These are phyloP conservation scores for Gryganskiella cystojenkinii DNA, from an alignment of 192 early-diverging fungal genomes.

Conservation along the genomic window DNA sequence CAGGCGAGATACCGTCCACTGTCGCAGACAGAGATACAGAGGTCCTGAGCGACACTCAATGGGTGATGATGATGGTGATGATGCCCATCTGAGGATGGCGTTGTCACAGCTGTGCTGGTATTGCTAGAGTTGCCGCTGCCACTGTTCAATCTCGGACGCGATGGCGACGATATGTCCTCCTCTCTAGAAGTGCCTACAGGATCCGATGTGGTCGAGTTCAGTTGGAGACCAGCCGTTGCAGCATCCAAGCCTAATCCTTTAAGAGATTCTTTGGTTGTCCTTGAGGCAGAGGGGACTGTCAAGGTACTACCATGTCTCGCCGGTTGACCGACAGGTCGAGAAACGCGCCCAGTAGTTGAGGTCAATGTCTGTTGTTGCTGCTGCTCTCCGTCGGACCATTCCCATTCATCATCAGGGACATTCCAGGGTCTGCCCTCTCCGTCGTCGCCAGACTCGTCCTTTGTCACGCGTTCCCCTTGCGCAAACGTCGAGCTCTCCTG, in stretches of 20 bases:
- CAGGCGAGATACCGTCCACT: slow-evolving; percentile 45
- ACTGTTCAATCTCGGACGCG: too few relatives aligned
- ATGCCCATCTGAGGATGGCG: background rate
- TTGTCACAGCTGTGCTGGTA: background rate
- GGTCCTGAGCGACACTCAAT: slow-evolving; percentile 43
- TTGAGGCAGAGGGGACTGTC: background rate
- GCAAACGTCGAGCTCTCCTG: slow-evolving; percentile 6
- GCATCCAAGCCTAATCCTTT: too few relatives aligned
- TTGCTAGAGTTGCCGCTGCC: too few relatives aligned
- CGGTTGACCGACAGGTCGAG: background rate
- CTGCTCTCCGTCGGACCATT: slow-evolving; percentile 46
- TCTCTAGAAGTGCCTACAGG: too few relatives aligned
- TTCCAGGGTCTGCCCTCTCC: slow-evolving; percentile 30
- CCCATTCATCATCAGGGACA: slow-evolving; percentile 51
- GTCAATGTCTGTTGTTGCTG: background rate
- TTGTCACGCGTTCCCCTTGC: background rate
- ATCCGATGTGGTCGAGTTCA: too few relatives aligned
- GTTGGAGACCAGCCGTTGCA: too few relatives aligned
- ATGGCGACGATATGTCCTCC: too few relatives aligned
- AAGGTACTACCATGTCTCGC: background rate
- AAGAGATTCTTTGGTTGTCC: too few relatives aligned
- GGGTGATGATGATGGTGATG: slow-evolving; percentile 17
- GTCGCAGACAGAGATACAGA: slow-evolving; percentile 37
- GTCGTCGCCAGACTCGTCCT: background rate
- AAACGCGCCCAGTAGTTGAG: background rate